Evolutionary conservation across 2,329 filamentous ascomycete genomes (phyloP), one percentile per base, ranked within the genome.

Genomic region (Cucurbitaria berberidis): DNA sequence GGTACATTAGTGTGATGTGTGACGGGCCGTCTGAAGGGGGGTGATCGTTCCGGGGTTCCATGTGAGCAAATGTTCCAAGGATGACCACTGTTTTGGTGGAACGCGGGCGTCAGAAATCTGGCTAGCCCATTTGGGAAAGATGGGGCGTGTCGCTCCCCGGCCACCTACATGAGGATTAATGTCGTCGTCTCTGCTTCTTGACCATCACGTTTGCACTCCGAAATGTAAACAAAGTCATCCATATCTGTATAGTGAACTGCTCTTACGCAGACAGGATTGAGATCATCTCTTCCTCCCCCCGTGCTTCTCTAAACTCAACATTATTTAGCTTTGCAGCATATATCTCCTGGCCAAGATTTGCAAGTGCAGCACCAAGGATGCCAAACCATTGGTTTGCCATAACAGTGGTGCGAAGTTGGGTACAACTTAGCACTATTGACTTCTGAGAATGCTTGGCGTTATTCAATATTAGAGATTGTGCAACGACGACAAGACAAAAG

Each of bases 1-100:
- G 56, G 61, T 62, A 44, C 61, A 64, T 62, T 54, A 63, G 60
- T 59, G 39, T 48, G 41, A 41, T 53, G 53, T 48, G 57, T 55
- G 50, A 55, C 59, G 55, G 59, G 51, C 63, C 64, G 60, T 64
- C 63, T 51, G 41, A 46, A 46, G 22, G 41, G 39, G 22, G 41
- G 39, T 53, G 51, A 43, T 60, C 48, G 45, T 22, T 43, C 52
- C 53, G 44, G 42, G 49, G 46, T 47, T 51, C 48, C 57, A 58
- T 54, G 59, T 61, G 58, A 51, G 44, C 48, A 60, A 42, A 44
- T 29, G 51, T 51, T 51, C 55, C 53, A 53, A 48, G 56, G 35
- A 45, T 60, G 55, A 57, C n/a, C 57, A 53, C 44, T 43, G 34
- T 30, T 45, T 15, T n/a, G 30, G 13, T 34, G 30, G 30, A 15